Base-by-base conservation (phyloP, 23 red algal genomes). In the Agarophyton chilense region DNA sequence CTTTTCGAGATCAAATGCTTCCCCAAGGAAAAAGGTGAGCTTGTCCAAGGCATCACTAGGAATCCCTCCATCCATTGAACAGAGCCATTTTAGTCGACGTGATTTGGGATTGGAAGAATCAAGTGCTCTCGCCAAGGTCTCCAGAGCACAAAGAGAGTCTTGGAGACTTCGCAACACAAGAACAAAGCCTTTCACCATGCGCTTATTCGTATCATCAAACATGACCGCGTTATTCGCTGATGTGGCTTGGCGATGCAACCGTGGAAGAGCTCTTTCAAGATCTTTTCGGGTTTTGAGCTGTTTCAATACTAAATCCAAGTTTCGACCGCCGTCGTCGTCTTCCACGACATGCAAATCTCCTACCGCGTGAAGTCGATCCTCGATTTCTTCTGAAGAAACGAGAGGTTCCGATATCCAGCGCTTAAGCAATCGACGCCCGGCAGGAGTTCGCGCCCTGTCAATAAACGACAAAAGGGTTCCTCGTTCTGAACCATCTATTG, bases 151-250 rank as follows among this genome's bases (percentile, higher is more conserved):
- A 21, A 98, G 25, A 3, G 77, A 91, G 28, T 78, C 43, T 57
- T 90, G 87, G 7, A 96, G 82, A 28, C 89, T 82, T 50, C 89
- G 81, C 43, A 99, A 65, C 44, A 87, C 75, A n/a, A 29, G 29
- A 18, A 94, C 72, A 90, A 99, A 99, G 25, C 86, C 93, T 54
- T 86, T 81, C 44, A 95, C 93, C 6, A 77, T 82, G 24, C 97
- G 81, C 55, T 93, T 82, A 53, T 99, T 94, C n/a, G 97, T 90
- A 45, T 99, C 83, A 81, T 99, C 97, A 90, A 96, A 99, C 93
- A 96, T 99, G 4, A 99, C 93, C 55, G 93, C 91, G 25, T 76
- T 51, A 33, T 94, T 63, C 14, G 36, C 65, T 73, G 79, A 71
- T 18, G 84, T 89, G 29, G 95, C 95, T 41, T 79, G 57, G 21